These are phyloP conservation scores for Aureobasidium sp. DNA, from an alignment of 2,329 filamentous ascomycete species.

Conservation along the genomic window DNA sequence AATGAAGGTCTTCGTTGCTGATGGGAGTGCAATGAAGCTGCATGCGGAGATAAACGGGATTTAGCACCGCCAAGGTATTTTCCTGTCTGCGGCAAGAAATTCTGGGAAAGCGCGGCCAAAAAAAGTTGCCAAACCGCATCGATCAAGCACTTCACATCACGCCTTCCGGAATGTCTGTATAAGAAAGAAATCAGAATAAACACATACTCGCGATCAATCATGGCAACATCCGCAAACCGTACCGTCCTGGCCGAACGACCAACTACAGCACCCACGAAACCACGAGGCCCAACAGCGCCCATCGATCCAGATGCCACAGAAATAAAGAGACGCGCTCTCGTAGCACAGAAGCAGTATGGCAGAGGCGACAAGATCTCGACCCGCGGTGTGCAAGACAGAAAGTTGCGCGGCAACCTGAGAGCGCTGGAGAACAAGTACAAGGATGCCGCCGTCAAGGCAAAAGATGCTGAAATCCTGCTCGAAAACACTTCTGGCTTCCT, in stretches of 20 bases:
- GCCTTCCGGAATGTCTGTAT: not conserved
- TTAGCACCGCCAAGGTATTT: not conserved
- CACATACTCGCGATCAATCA: not conserved
- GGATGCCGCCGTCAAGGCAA: conserved; percentile 71
- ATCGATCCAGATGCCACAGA: conserved; percentile 25
- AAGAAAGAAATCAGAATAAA: not conserved
- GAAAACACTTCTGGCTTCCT: conserved; percentile 82
- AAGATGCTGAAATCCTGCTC: conserved; percentile 89
- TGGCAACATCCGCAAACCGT: not conserved
- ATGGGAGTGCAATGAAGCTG: not conserved
- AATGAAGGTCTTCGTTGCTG: too few species aligned
- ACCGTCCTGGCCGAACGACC: conserved; percentile 5
- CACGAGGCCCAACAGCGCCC: conserved; percentile 19
- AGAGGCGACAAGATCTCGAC: conserved; percentile 68
- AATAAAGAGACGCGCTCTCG: conserved; percentile 24
- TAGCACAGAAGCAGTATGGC: conserved; percentile 63
- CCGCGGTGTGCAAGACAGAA: conserved; percentile 76
- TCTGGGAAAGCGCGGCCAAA: not conserved
- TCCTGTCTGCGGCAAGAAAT: not conserved
- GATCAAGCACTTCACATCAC: not conserved
- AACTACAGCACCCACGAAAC: not conserved
- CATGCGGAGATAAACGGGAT: not conserved
- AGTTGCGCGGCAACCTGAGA: conserved; percentile 72
- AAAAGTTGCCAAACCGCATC: not conserved
- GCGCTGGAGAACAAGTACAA: conserved; percentile 75